These are phyloP conservation scores for Solanum corneliomulleri DNA, from an alignment of 257 asterid species.

Conservation along the genomic window DNA sequence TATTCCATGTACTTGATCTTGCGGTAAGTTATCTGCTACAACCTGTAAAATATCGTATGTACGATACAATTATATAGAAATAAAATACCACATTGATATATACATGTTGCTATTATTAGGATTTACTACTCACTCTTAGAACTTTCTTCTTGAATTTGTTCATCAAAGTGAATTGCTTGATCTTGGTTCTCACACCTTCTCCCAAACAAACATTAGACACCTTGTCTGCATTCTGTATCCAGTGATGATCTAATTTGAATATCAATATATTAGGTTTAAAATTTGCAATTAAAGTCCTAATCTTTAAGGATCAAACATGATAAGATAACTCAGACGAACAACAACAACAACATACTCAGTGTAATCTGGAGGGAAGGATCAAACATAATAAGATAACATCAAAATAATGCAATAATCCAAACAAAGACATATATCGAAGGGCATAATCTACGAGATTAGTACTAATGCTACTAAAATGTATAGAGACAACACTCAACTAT, in stretches of 20 bases:
- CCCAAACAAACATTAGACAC: slow-evolving; percentile 59
- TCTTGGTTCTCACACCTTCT: slow-evolving; percentile 57
- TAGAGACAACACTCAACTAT: background rate
- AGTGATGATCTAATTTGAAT: slow-evolving; percentile 25
- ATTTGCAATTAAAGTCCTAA: background rate
- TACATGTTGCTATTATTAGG: background rate
- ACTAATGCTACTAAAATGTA: background rate
- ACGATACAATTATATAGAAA: background rate
- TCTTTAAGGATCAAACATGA: background rate
- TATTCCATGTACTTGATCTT: slow-evolving; percentile 47
- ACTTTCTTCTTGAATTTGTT: slow-evolving; percentile 83
- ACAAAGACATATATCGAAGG: background rate
- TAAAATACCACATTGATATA: background rate
- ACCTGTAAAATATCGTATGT: slow-evolving; percentile 21
- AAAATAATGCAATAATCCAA: background rate
- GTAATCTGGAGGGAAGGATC: background rate
- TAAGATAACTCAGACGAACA: background rate
- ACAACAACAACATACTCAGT: background rate
- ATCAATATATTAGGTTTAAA: background rate
- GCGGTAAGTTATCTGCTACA: slow-evolving; percentile 72
- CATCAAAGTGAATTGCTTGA: slow-evolving; percentile 83
- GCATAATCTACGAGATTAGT: background rate
- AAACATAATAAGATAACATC: background rate
- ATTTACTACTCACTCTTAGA: slow-evolving; percentile 41
- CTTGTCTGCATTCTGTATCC: slow-evolving; percentile 67